Base-by-base conservation (phyloP, 768 basidiomycete genomes). In the Neoboletus magnificus region DNA sequence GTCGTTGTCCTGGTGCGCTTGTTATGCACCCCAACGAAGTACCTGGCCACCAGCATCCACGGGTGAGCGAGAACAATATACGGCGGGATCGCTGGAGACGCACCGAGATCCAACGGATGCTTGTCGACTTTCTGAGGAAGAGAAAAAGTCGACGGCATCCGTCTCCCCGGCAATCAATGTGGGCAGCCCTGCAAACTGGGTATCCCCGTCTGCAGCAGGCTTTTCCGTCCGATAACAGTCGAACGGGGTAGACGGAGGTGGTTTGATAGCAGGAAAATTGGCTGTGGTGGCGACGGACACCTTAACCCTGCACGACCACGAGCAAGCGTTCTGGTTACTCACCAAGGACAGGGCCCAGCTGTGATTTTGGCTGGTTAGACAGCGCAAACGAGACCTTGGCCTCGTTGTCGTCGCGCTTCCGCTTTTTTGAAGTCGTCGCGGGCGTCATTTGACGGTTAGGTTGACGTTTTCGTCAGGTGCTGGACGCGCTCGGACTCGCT, bases 11-110 rank as follows among this genome's bases (percentile, higher is more conserved):
- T 82, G 18, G 86, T 92, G 42, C 80, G 77, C 52, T 86, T 89
- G 73, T 94, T 86, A 67, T 86, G 88, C 22, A 96, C 76, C 5
- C 87, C 94, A 23, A 97, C 72, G 40, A 95, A 75, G 69, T 98
- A 98, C 63, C 93, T 91, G 45, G 48, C 27, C 1, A 5, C 12
- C 29, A 37, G 13, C 11, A 32, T 20, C 37, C 47, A 48, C 3
- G 46, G 10, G 29, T 3, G 16, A 9, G 20, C 56, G 48, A 52
- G 50, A 62, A 39, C 53, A 16, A 45, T 41, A 52, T 10, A 13
- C 41, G 29, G 23, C 18, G 46, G 27, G 46, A 42, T 40, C 22
- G 37, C 15, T 15, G 50, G 48, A 44, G 40, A 73, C 85, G 63
- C 65, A 92, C 91, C 81, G 83, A 75, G 87, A 92, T 27, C 86